phyloP scores from a whole-genome alignment of 352 stramenopile genomes.

The Phytophthora vignae region DNA sequence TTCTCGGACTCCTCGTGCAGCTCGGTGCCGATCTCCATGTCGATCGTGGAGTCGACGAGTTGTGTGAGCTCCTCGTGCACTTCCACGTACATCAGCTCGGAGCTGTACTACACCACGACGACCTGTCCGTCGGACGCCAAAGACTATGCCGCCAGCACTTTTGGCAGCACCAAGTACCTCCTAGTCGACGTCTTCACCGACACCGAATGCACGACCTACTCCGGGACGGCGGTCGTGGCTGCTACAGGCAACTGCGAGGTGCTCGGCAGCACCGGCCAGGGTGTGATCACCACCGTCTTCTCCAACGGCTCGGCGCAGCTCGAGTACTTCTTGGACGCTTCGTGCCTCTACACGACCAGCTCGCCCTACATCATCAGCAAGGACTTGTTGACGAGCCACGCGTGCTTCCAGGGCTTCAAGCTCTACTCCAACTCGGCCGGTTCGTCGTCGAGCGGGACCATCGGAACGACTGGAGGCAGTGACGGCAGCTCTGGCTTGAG shows the following conservation, averaged over 20 bases:
- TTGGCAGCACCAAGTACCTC: slow-evolving; percentile 37
- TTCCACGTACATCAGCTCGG: slow-evolving; percentile 7
- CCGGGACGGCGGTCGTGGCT: slow-evolving; percentile 25
- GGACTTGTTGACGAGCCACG: slow-evolving; percentile 30
- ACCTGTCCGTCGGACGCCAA: slow-evolving; percentile 31
- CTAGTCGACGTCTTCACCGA: slow-evolving; percentile 28
- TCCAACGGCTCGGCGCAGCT: slow-evolving; percentile 31
- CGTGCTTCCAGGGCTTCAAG: slow-evolving; percentile 32
- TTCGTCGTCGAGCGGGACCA: slow-evolving; percentile 7
- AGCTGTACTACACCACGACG: slow-evolving; percentile 25
- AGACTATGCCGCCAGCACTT: slow-evolving; percentile 25
- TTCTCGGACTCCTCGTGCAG: slow-evolving; percentile 30
- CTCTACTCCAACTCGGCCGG: slow-evolving; percentile 36
- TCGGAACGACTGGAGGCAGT: slow-evolving; percentile 5
- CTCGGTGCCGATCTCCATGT: slow-evolving; percentile 33
- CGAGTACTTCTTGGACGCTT: slow-evolving; percentile 27
- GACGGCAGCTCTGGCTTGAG: slow-evolving; percentile 13
- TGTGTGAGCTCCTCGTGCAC: slow-evolving; percentile 18
- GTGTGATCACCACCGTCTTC: slow-evolving; percentile 28
- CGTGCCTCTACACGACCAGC: slow-evolving; percentile 14
- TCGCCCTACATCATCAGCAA: slow-evolving; percentile 28
- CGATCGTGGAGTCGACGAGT: slow-evolving; percentile 20
- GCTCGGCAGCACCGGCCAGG: slow-evolving; percentile 13
- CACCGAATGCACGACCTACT: slow-evolving; percentile 22
- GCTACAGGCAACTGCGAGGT: slow-evolving; percentile 28